Percentiles rank a stretch among this genome's conserved stretches.
phyloP scores from a whole-genome alignment of 768 basidiomycete genomes.

The Phylloporus scabripes region DNA sequence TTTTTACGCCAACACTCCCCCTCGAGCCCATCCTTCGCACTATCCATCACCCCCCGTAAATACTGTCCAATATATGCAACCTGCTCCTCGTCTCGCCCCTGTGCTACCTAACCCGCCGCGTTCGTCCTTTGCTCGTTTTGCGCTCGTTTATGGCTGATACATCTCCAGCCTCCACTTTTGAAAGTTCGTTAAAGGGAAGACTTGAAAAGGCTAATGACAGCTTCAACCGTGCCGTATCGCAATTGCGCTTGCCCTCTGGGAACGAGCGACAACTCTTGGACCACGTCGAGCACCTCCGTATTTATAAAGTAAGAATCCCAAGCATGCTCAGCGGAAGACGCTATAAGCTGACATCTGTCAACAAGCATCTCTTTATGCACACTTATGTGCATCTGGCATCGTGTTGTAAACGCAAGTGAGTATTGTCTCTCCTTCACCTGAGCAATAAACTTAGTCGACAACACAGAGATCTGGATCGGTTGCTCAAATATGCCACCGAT shows the following conservation, averaged over 20 bases:
- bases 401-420: constrained; percentile 13
- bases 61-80: background rate
- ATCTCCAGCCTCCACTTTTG: constrained; percentile 4
- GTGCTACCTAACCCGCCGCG: background rate
- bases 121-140: constrained; percentile 5
- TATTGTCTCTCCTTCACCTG: background rate
- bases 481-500: constrained; percentile 1
- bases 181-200: background rate
- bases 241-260: background rate
- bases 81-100: background rate
- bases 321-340: background rate
- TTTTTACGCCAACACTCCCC: background rate
- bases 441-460: background rate
- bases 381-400: constrained; percentile 19
- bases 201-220: background rate
- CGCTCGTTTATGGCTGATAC: background rate
- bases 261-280: background rate
- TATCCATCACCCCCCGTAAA: background rate
- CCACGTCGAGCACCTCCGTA: constrained; percentile 10
- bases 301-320: constrained; percentile 17
- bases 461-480: constrained; percentile 6
- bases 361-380: constrained; percentile 23
- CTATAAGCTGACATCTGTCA: constrained; percentile 5
- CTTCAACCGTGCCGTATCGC: constrained; percentile 6
- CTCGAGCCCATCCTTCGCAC: background rate